phyloP scores from a whole-genome alignment of 2,329 filamentous ascomycete genomes.

The Grosmannia clavigera region DNA sequence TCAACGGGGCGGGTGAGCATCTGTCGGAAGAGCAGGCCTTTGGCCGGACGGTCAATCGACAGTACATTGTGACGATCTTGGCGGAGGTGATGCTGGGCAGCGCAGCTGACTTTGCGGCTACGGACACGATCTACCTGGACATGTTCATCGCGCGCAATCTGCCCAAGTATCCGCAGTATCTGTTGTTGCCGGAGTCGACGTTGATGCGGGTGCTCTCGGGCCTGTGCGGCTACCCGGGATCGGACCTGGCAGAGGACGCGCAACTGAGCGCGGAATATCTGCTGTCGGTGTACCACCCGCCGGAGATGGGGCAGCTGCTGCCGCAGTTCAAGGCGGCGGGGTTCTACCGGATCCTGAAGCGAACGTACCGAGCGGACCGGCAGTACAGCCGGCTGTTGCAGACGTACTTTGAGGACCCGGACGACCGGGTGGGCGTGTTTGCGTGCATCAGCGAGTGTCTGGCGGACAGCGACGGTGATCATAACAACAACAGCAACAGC shows the following conservation, averaged over 20 bases:
- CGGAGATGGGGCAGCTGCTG: conserved; percentile 65
- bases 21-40: conserved; percentile 54
- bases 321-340: conserved; percentile 65
- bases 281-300: conserved; percentile 82
- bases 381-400: conserved; percentile 68
- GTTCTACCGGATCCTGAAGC: conserved; percentile 87
- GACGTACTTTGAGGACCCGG: conserved; percentile 73
- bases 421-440: conserved; percentile 66
- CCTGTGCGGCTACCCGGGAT: conserved; percentile 73
- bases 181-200: conserved; percentile 77
- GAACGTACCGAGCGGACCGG: conserved; percentile 67
- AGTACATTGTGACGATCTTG: conserved; percentile 84
- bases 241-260: conserved; percentile 79
- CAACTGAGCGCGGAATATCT: conserved; percentile 96
- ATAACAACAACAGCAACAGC: conserved; percentile 14
- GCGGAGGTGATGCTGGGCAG: conserved; percentile 73
- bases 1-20: conserved; percentile 37
- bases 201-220: conserved; percentile 70
- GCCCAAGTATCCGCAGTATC: conserved; percentile 92
- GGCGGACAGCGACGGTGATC: not conserved
- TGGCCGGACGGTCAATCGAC: conserved; percentile 66
- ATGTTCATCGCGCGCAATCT: conserved; percentile 97
- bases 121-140: conserved; percentile 87
- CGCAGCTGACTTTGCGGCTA: conserved; percentile 55
- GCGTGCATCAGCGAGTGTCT: conserved; percentile 67